Percentiles rank a stretch among this genome's conserved stretches.
phyloP scores from a whole-genome alignment of 73 alveolate genomes.

The Paramecium tetraurelia region DNA sequence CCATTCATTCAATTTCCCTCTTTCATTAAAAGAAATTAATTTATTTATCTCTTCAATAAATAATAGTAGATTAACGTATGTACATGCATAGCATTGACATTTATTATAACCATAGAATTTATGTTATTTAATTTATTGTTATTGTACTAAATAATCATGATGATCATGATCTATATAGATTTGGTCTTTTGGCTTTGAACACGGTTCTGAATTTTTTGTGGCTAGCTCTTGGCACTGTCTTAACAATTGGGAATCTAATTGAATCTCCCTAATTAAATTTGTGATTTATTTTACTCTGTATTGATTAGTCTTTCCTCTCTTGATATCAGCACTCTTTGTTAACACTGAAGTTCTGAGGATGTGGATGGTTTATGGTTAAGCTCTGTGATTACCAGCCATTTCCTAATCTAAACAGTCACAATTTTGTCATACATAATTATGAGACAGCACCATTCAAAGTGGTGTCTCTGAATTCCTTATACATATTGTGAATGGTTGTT shows the following conservation, averaged over 20 bases:
- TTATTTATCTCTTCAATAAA: too few species aligned
- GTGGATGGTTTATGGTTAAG: constrained; percentile 82
- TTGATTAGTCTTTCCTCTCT: constrained; percentile 23
- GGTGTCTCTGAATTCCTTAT: constrained; percentile 92
- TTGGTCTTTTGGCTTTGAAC: constrained; percentile 63
- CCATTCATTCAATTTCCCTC: not conserved
- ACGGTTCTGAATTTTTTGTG: constrained; percentile 59
- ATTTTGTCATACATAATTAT: constrained; percentile 67
- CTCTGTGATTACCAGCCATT: constrained; percentile 96
- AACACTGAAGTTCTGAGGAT: constrained; percentile 77
- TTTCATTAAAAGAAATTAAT: too few species aligned
- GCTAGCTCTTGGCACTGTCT: constrained; percentile 58
- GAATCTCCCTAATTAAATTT: constrained; percentile 51
- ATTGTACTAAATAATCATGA: not conserved
- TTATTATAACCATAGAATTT: not conserved
- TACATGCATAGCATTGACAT: not conserved
- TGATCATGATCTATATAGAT: constrained; percentile 49
- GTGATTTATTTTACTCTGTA: not conserved
- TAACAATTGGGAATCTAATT: constrained; percentile 62
- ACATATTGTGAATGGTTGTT: constrained; percentile 91
- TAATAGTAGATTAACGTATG: too few species aligned
- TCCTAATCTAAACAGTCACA: constrained; percentile 65
- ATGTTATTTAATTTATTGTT: not conserved
- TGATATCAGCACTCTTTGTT: not conserved
- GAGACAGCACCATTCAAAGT: constrained; percentile 88